These are phyloP conservation scores for Vickermania ingenoplastis DNA, from an alignment of 208 protist genomes.

Conservation along the genomic window DNA sequence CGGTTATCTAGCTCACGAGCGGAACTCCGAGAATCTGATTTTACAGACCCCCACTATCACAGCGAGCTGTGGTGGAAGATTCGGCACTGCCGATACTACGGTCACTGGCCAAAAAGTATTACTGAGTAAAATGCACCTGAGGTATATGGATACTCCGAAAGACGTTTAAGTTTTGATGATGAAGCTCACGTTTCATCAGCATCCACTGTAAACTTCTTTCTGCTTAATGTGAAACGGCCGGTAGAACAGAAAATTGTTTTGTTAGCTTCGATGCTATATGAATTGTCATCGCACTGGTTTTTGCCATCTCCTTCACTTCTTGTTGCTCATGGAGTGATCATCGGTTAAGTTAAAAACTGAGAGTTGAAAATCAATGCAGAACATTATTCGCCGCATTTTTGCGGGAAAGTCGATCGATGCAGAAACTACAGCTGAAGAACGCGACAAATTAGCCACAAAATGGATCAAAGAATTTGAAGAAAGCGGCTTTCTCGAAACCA, in stretches of 20 bases:
- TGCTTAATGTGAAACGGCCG: too few species aligned
- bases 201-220: too few species aligned
- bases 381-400: slow-evolving; percentile 84
- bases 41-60: slow-evolving; percentile 82
- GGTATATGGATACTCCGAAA: too few species aligned
- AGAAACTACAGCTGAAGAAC: slow-evolving; percentile 60
- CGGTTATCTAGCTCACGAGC: slow-evolving; percentile 61
- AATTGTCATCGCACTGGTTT: too few species aligned
- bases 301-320: too few species aligned
- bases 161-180: too few species aligned
- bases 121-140: too few species aligned
- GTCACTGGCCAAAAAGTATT: slow-evolving; percentile 84
- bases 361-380: slow-evolving; percentile 26
- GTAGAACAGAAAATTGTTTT: too few species aligned
- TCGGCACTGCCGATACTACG: slow-evolving; percentile 73
- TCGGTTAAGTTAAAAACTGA: background rate
- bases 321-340: too few species aligned
- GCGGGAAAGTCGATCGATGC: slow-evolving; percentile 67
- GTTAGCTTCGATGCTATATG: too few species aligned
- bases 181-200: too few species aligned
- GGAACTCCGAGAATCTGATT: slow-evolving; percentile 77
- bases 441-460: slow-evolving; percentile 79
- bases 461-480: slow-evolving; percentile 88
- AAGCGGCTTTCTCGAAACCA: slow-evolving; percentile 78
- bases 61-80: slow-evolving; percentile 87